These are phyloP conservation scores for Phylloporus sp. DNA, from an alignment of 768 basidiomycete genomes.

Conservation along the genomic window DNA sequence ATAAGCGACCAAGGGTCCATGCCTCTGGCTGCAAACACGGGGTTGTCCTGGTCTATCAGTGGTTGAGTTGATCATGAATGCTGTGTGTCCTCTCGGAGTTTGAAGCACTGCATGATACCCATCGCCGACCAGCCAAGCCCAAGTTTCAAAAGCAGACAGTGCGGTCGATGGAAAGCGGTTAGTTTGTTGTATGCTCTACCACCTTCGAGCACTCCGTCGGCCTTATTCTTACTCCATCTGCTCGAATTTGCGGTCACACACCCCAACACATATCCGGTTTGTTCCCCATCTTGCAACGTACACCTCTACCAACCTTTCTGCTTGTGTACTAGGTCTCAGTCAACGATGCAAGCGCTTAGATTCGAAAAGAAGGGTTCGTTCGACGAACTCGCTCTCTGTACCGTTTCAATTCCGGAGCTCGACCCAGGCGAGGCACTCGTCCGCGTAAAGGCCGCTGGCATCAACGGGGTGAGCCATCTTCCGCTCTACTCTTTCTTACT, in stretches of 20 bases:
- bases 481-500: neutral
- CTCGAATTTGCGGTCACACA: neutral
- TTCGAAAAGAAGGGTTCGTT: conserved; percentile 32
- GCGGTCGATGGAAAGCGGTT: conserved; percentile 3
- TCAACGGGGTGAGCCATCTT: conserved; percentile 28
- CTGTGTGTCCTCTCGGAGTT: too few species aligned
- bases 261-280: neutral
- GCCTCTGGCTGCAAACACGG: too few species aligned
- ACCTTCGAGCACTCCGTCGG: conserved; percentile 1
- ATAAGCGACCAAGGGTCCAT: neutral
- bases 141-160: conserved; percentile 6
- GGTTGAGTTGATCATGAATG: neutral
- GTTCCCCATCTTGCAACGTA: conserved; percentile 2
- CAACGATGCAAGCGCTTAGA: conserved; percentile 31
- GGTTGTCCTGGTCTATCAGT: too few species aligned
- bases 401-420: conserved; percentile 25
- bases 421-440: conserved; percentile 32
- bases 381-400: conserved; percentile 21
- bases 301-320: neutral
- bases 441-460: conserved; percentile 31
- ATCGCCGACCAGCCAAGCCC: neutral
- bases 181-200: conserved; percentile 8
- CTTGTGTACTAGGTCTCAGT: too few species aligned
- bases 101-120: neutral
- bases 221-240: neutral